Conservation (phyloP, 179 eudicot species). For the Patellifolia procumbens region DNA sequence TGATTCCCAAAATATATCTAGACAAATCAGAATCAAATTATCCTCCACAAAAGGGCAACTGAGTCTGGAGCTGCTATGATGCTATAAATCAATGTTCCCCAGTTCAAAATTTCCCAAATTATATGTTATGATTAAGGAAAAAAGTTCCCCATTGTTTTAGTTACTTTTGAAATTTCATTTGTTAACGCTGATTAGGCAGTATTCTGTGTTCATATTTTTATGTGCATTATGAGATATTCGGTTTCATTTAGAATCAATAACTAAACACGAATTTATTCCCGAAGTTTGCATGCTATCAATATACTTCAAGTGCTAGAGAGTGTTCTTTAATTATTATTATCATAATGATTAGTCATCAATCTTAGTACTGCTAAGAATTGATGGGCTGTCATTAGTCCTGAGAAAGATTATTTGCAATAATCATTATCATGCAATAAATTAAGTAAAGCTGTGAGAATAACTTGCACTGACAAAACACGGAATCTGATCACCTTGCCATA, state of each 20-base stretch:
- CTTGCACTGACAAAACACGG: background rate
- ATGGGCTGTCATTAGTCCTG: constrained; percentile 8
- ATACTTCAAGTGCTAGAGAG: constrained; percentile 25
- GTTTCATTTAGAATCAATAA: constrained; percentile 24
- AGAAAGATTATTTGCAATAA: constrained; percentile 10
- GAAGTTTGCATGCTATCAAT: constrained; percentile 26
- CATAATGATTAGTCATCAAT: constrained; percentile 26
- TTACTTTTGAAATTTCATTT: background rate
- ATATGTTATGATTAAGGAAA: background rate
- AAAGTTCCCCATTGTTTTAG: background rate
- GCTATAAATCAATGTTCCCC: constrained; percentile 17
- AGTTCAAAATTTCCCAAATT: constrained; percentile 12
- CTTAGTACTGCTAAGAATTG: constrained; percentile 17
- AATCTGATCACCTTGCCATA: constrained; percentile 2
- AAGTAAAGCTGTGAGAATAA: constrained; percentile 4
- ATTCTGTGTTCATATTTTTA: constrained; percentile 5
- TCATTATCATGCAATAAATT: constrained; percentile 2
- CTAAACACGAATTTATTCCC: constrained; percentile 41
- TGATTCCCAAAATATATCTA: constrained; percentile 61
- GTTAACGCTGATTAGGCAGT: constrained; percentile 14
- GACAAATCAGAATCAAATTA: constrained; percentile 55
- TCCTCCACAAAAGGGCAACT: constrained; percentile 41
- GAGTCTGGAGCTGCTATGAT: constrained; percentile 33
- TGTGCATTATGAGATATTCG: constrained; percentile 28
- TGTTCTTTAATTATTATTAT: constrained; percentile 23